Evolutionary conservation across 768 basidiomycete species (phyloP).

Genomic region (Russula olivacea): DNA sequence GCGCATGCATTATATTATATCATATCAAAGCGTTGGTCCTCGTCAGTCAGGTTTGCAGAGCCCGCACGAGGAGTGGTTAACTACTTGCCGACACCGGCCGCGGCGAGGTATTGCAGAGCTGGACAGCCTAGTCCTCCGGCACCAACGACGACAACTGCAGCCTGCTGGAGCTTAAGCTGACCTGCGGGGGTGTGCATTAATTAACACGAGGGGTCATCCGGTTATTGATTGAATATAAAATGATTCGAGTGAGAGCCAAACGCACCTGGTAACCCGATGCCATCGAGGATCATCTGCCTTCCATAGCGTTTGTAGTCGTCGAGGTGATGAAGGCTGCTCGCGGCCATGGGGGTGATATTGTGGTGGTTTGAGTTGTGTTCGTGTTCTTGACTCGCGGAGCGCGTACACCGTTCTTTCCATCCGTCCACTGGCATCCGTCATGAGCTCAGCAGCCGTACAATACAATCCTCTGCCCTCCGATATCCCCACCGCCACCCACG

Average conservation of each 20-base stretch:
- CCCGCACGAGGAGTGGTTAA: background rate
- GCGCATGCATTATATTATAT: background rate
- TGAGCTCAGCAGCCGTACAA: conserved; percentile 11
- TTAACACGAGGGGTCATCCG: background rate
- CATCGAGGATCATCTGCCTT: conserved; percentile 91
- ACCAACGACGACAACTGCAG: conserved; percentile 82
- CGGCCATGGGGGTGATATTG: conserved; percentile 3
- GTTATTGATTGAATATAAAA: background rate
- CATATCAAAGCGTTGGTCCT: background rate
- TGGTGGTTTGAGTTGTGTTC: background rate
- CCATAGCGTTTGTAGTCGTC: conserved; percentile 89
- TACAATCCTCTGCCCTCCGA: background rate
- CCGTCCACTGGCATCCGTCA: too few species aligned
- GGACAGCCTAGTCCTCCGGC: conserved; percentile 97
- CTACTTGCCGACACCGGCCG: conserved; percentile 80
- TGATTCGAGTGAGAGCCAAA: background rate
- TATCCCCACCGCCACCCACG: conserved; percentile 24
- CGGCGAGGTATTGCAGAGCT: conserved; percentile 87
- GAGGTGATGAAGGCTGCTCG: conserved; percentile 30
- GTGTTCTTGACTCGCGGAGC: too few species aligned
- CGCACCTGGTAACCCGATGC: conserved; percentile 78
- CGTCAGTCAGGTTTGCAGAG: background rate
- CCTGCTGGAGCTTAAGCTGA: conserved; percentile 70
- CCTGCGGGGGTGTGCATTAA: conserved; percentile 39
- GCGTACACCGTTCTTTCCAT: too few species aligned